Conservation (phyloP, 441 rosid species). For the Raphanus hybrid region DNA sequence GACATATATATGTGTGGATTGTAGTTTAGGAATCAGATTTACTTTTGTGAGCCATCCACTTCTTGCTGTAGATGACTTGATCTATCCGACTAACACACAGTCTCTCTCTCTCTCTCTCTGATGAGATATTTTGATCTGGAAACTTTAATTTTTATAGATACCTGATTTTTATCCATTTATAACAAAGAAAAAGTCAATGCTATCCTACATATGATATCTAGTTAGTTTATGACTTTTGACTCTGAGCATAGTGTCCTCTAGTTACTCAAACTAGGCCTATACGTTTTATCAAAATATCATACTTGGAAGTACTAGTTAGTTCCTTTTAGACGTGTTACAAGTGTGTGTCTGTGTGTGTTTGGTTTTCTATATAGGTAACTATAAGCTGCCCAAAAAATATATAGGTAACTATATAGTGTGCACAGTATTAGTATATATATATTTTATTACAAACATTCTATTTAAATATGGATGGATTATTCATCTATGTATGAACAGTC, state of each 20-base stretch:
- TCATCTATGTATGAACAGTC: conserved; percentile 1
- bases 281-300: neutral
- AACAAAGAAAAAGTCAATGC: conserved; percentile 17
- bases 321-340: conserved; percentile 27
- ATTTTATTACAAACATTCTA: neutral
- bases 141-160: conserved; percentile 5
- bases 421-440: neutral
- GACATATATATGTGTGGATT: neutral
- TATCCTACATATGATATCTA: neutral
- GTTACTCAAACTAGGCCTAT: conserved; percentile 13
- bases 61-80: conserved; percentile 35
- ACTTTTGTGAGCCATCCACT: conserved; percentile 11
- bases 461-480: neutral
- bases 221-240: neutral
- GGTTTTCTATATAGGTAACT: neutral
- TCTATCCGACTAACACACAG: neutral
- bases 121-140: conserved; percentile 33
- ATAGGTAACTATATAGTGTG: neutral
- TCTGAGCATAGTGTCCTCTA: conserved; percentile 8
- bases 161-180: conserved; percentile 18
- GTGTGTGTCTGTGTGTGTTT: neutral
- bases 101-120: too few relatives aligned
- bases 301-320: neutral
- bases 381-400: too few relatives aligned
- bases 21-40: too few relatives aligned